phyloP scores from a whole-genome alignment of 345 rosid species.

The Pugionium dolabratum region DNA sequence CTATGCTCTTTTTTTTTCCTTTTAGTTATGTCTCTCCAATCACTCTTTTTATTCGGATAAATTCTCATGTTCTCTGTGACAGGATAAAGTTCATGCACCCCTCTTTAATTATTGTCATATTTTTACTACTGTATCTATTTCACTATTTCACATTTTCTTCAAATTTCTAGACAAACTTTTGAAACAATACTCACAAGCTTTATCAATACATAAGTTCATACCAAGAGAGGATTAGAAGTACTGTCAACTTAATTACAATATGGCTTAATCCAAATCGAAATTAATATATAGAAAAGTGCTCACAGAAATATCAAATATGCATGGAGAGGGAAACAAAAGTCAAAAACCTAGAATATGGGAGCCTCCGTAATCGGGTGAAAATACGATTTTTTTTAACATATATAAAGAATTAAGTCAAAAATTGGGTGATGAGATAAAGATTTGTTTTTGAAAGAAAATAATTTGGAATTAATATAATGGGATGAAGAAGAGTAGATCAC shows the following conservation, averaged over 20 bases:
- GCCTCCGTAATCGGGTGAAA: background rate
- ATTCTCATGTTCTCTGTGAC: slow-evolving; percentile 71
- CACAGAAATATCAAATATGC: background rate
- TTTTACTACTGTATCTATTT: slow-evolving; percentile 7
- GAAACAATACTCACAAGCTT: slow-evolving; percentile 20
- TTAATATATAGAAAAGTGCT: background rate
- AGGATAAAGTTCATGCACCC: slow-evolving; percentile 44
- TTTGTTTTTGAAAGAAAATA: background rate
- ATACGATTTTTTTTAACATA: background rate
- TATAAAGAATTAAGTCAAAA: slow-evolving; percentile 38
- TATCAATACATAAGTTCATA: slow-evolving; percentile 1
- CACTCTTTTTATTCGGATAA: slow-evolving; percentile 50
- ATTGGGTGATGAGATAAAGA: slow-evolving; percentile 34
- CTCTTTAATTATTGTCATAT: slow-evolving; percentile 32
- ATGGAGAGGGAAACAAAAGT: slow-evolving; percentile 19
- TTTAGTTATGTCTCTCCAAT: slow-evolving; percentile 26
- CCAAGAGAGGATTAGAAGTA: background rate
- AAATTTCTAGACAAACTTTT: slow-evolving; percentile 1
- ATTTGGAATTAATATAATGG: slow-evolving; percentile 19
- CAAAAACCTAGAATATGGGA: slow-evolving; percentile 11
- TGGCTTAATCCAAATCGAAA: slow-evolving; percentile 1
- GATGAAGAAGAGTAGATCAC: slow-evolving; percentile 21
- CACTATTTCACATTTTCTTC: slow-evolving; percentile 9
- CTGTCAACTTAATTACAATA: background rate
- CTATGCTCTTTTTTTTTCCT: slow-evolving; percentile 22